phyloP scores from a whole-genome alignment of 495 filamentous ascomycete species.

The Physcia stellaris region DNA sequence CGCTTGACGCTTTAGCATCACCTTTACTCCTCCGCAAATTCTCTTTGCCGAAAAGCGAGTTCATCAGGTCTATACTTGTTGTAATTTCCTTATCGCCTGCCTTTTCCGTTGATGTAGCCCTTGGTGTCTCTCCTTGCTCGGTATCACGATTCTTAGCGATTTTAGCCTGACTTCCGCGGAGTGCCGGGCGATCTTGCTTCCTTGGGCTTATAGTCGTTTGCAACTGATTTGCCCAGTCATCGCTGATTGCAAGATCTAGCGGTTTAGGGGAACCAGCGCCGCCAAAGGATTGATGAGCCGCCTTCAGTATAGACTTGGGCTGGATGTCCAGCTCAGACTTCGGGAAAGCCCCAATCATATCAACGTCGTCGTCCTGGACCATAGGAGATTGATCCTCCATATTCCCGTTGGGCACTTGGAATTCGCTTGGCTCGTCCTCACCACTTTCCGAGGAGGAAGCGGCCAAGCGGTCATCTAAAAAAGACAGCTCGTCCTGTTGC shows the following conservation, averaged over 20 bases:
- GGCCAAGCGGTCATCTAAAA: slow-evolving; percentile 82
- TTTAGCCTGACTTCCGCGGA: slow-evolving; percentile 44
- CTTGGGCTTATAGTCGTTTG: slow-evolving; percentile 83
- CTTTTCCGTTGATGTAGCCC: slow-evolving; percentile 14
- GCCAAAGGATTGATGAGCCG: slow-evolving; percentile 17
- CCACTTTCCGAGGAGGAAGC: slow-evolving; percentile 59
- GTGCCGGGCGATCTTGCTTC: slow-evolving; percentile 63
- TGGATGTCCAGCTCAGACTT: slow-evolving; percentile 48
- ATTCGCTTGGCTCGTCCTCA: slow-evolving; percentile 46
- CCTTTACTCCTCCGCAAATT: slow-evolving; percentile 23
- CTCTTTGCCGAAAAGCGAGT: slow-evolving; percentile 65
- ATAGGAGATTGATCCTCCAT: slow-evolving; percentile 51
- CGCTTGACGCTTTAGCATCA: slow-evolving; percentile 30
- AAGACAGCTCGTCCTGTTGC: slow-evolving; percentile 45
- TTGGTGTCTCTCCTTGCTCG: slow-evolving; percentile 24
- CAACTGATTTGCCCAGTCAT: slow-evolving; percentile 82
- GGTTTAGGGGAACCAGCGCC: slow-evolving; percentile 44
- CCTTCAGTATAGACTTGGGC: slow-evolving; percentile 34
- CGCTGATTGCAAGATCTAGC: slow-evolving; percentile 39
- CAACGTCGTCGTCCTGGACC: slow-evolving; percentile 54
- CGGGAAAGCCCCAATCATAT: slow-evolving; percentile 65
- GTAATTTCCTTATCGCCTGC: slow-evolving; percentile 46
- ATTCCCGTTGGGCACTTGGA: slow-evolving; percentile 42
- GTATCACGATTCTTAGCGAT: slow-evolving; percentile 32
- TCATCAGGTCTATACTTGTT: slow-evolving; percentile 82